phyloP scores from a whole-genome alignment of 331 rosid genomes.

The Telfairia occidentalis region DNA sequence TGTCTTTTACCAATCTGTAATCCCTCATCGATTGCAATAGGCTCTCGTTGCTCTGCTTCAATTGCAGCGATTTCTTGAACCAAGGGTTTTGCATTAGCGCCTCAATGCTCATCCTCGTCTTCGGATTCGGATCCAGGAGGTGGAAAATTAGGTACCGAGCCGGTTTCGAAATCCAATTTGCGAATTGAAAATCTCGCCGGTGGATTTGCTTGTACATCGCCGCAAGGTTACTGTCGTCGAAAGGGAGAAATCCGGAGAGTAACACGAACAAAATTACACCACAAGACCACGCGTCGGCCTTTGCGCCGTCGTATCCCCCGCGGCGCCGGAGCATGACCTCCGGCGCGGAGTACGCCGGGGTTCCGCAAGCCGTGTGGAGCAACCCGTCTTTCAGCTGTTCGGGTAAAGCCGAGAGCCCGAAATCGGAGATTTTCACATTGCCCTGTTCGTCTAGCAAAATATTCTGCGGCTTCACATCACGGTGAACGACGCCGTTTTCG shows the following conservation, averaged over 20 bases:
- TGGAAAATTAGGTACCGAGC: conserved; percentile 38
- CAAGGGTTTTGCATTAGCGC: conserved; percentile 26
- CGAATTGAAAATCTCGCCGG: conserved; percentile 44
- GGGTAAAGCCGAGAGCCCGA: conserved; percentile 79
- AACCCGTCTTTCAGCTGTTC: conserved; percentile 55
- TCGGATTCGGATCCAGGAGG: conserved; percentile 72
- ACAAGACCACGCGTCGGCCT: conserved; percentile 88
- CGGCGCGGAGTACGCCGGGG: conserved; percentile 86
- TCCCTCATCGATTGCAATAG: background rate
- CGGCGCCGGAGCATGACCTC: conserved; percentile 49
- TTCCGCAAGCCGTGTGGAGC: conserved; percentile 83
- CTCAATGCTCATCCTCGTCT: conserved; percentile 36
- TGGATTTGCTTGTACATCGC: conserved; percentile 49
- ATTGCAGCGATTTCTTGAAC: conserved; percentile 25
- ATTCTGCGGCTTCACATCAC: conserved; percentile 85
- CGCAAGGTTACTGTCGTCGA: conserved; percentile 45
- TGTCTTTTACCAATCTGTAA: background rate
- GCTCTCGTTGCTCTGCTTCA: background rate
- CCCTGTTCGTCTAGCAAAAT: conserved; percentile 55
- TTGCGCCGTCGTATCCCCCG: conserved; percentile 63
- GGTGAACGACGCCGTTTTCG: conserved; percentile 66
- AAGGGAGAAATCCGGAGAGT: conserved; percentile 60
- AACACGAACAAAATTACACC: conserved; percentile 62
- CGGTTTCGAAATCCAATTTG: conserved; percentile 43
- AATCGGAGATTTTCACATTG: conserved; percentile 63